phyloP scores from a whole-genome alignment of 73 alveolate genomes.

The Paramecium pentaurelia region DNA sequence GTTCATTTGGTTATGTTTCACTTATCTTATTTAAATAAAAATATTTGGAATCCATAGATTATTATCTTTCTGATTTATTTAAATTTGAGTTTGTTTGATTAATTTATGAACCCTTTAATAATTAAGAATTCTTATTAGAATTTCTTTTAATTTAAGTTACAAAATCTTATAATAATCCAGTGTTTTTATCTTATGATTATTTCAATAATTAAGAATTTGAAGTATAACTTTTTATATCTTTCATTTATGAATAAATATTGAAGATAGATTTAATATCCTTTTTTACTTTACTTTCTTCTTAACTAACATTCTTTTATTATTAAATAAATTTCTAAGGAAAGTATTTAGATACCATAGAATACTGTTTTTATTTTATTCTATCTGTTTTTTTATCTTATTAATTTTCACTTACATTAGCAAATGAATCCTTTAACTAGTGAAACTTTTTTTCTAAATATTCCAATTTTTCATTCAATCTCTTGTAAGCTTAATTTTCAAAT shows the following conservation, averaged over 20 bases:
- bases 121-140: neutral
- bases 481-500: neutral
- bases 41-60: neutral
- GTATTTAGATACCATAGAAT: neutral
- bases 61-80: neutral
- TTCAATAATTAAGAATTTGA: neutral
- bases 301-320: neutral
- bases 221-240: neutral
- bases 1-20: neutral
- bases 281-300: neutral
- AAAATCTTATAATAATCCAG: neutral
- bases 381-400: neutral
- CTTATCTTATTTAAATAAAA: neutral
- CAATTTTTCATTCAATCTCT: constrained; percentile 15
- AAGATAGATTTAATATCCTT: neutral
- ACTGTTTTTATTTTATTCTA: neutral
- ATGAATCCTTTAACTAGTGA: neutral
- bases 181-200: neutral
- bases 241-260: neutral
- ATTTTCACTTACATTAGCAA: neutral
- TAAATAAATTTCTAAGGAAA: neutral
- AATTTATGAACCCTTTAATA: neutral
- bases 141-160: neutral
- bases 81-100: neutral
- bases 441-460: neutral